Percentiles rank a stretch among this genome's conserved stretches.
These are phyloP conservation scores for Brasenia schreberi DNA, from an alignment of 164 flowering plant species.

Conservation along the genomic window DNA sequence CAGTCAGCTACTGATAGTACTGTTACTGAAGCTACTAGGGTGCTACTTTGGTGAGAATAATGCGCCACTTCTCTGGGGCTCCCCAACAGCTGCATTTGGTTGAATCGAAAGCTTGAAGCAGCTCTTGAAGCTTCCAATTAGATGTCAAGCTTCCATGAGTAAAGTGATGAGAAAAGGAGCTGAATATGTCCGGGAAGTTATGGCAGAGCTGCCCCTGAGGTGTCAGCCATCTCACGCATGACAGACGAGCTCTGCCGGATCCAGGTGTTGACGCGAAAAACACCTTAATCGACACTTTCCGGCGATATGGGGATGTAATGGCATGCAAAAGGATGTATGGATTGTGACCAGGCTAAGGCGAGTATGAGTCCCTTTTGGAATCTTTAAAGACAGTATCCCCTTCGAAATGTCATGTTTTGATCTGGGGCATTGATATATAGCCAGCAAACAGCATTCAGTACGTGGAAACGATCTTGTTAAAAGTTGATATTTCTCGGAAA, in stretches of 20 bases:
- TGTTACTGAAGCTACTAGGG: not conserved
- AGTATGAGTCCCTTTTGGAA: too few species aligned
- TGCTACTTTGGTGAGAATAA: not conserved
- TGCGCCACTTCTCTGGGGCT: not conserved
- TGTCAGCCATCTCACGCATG: conserved; percentile 41
- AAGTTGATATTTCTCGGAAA: too few species aligned
- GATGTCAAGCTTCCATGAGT: conserved; percentile 24
- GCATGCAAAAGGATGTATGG: too few species aligned
- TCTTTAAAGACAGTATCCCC: too few species aligned
- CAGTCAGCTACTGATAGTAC: not conserved
- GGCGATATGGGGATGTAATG: too few species aligned
- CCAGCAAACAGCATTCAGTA: too few species aligned
- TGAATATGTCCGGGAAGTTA: conserved; percentile 36
- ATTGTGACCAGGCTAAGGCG: too few species aligned
- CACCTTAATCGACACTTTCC: too few species aligned
- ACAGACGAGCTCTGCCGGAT: conserved; percentile 44
- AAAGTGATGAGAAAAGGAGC: conserved; percentile 25
- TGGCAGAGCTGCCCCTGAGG: conserved; percentile 26
- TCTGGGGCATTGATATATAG: too few species aligned
- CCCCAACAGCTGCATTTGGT: not conserved
- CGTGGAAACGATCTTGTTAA: too few species aligned
- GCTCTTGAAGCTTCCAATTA: conserved; percentile 19
- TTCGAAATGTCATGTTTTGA: too few species aligned
- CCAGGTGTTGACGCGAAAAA: conserved; percentile 16
- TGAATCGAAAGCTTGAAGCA: conserved; percentile 7